Conservation (phyloP, 2,329 filamentous ascomycete genomes). For the Phaeoacremonium minimum region DNA sequence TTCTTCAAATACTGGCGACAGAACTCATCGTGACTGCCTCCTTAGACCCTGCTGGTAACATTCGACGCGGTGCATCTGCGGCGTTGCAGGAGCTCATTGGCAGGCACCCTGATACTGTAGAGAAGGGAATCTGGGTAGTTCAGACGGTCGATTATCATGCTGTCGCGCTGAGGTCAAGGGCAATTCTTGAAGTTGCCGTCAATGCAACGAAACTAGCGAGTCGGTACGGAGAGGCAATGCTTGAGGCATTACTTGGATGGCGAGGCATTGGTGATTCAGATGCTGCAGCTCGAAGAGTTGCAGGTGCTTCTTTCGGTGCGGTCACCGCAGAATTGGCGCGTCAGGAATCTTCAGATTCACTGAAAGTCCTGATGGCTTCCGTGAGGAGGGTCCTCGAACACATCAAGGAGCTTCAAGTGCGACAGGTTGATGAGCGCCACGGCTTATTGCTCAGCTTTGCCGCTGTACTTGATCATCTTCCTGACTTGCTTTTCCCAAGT, state of each 20-base stretch:
- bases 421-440: conserved; percentile 67
- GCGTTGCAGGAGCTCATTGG: conserved; percentile 92
- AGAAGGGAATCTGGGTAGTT: conserved; percentile 78
- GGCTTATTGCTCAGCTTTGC: conserved; percentile 62
- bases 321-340: conserved; percentile 40
- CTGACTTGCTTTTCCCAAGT: conserved; percentile 18
- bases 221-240: conserved; percentile 67
- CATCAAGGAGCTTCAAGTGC: conserved; percentile 40
- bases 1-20: conserved; percentile 74
- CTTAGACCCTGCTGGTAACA: conserved; percentile 88
- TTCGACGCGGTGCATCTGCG: conserved; percentile 85
- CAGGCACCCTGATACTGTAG: conserved; percentile 80
- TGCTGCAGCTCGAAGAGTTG: conserved; percentile 64
- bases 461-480: conserved; percentile 46
- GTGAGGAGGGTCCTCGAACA: conserved; percentile 37
- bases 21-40: conserved; percentile 79
- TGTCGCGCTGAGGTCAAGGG: conserved; percentile 80
- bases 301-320: conserved; percentile 65
- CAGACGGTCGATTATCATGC: conserved; percentile 91
- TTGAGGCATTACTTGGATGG: conserved; percentile 75
- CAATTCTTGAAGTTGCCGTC: conserved; percentile 72
- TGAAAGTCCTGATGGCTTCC: conserved; percentile 19
- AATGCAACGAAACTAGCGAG: conserved; percentile 62
- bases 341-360: conserved; percentile 12
- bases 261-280: conserved; percentile 82